Evolutionary conservation across 208 protist species (phyloP).

Genomic region (Acanthamoeba castellanii): DNA sequence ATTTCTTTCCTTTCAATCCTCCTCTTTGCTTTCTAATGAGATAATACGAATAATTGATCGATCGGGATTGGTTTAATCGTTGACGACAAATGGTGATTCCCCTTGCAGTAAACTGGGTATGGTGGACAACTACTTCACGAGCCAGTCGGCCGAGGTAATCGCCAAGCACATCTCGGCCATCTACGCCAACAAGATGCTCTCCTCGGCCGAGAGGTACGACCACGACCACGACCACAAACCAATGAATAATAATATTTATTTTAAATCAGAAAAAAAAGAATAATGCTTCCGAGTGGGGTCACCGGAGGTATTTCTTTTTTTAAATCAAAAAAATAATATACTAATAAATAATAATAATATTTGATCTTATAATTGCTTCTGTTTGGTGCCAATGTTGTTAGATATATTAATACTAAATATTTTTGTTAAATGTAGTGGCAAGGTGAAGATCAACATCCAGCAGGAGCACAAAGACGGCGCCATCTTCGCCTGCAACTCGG

Average conservation of each 20-base stretch:
- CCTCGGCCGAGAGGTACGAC: slow-evolving; percentile 57
- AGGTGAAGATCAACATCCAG: slow-evolving; percentile 79
- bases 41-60: too few relatives aligned
- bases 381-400: too few relatives aligned
- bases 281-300: too few relatives aligned
- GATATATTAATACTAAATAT: too few relatives aligned
- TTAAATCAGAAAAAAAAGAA: too few relatives aligned
- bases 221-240: too few relatives aligned
- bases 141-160: slow-evolving; percentile 73
- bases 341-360: too few relatives aligned
- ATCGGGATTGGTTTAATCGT: neutral
- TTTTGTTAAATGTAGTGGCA: too few relatives aligned
- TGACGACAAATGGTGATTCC: neutral
- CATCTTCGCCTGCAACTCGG: slow-evolving; percentile 74
- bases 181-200: slow-evolving; percentile 81
- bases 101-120: slow-evolving; percentile 77
- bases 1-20: neutral
- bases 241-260: too few relatives aligned
- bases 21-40: neutral
- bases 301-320: too few relatives aligned
- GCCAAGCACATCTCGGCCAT: slow-evolving; percentile 79
- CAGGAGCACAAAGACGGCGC: slow-evolving; percentile 75
- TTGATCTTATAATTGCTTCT: too few relatives aligned
- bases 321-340: too few relatives aligned
- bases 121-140: slow-evolving; percentile 78